Percentiles rank a stretch among this genome's conserved stretches.
Evolutionary conservation across 106 monocot species (phyloP).

Genomic region (Xerophyta viscosa): DNA sequence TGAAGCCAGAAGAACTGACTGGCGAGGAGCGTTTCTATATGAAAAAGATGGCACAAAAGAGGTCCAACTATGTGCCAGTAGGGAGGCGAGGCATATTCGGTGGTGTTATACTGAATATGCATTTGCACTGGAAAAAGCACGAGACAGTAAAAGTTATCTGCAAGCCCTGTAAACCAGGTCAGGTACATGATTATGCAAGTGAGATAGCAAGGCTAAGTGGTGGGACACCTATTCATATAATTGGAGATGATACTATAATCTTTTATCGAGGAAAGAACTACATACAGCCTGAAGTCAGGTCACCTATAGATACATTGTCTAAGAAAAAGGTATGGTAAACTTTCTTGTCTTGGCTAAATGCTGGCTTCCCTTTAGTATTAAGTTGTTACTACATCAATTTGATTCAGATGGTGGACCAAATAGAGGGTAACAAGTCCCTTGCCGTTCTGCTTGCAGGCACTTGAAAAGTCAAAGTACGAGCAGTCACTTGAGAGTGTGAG

Average conservation of each 20-base stretch:
- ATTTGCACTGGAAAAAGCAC: conserved; percentile 99
- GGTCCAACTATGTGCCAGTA: conserved; percentile 89
- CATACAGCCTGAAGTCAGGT: conserved; percentile 91
- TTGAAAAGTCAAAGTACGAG: conserved; percentile 98
- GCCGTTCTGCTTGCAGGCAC: conserved; percentile 61
- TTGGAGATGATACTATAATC: conserved; percentile 78
- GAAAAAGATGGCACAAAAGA: conserved; percentile 97
- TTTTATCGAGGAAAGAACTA: conserved; percentile 94
- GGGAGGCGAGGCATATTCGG: conserved; percentile 85
- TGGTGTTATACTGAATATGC: conserved; percentile 95
- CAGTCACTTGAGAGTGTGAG: conserved; percentile 94
- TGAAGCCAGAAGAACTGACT: conserved; percentile 44
- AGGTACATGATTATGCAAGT: conserved; percentile 84
- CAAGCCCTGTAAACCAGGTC: conserved; percentile 92
- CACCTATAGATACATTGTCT: conserved; percentile 89
- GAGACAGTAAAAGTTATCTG: conserved; percentile 97
- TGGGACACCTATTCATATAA: conserved; percentile 77
- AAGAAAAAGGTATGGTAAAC: conserved; percentile 69
- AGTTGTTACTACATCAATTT: too few species aligned
- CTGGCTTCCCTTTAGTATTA: too few species aligned
- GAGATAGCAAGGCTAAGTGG: conserved; percentile 90
- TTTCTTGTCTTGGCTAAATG: too few species aligned
- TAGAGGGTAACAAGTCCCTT: background rate
- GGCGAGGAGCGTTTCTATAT: conserved; percentile 90
- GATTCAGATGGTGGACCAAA: too few species aligned